Conservation (phyloP, 208 protist species). For the Trypanosoma theileri region DNA sequence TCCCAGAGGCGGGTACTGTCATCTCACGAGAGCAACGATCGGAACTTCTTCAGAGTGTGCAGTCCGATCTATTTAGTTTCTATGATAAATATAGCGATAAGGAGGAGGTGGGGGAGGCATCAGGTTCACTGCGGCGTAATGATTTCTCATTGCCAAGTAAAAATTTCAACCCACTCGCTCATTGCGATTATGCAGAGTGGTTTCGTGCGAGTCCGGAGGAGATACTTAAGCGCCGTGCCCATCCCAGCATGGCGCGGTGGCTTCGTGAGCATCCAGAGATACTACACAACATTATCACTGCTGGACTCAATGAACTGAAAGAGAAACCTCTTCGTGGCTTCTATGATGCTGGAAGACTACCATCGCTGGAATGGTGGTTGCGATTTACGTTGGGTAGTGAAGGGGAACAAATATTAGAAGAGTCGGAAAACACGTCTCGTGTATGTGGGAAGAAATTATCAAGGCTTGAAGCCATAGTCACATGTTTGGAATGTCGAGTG, state of each 20-base stretch:
- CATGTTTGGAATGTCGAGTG: slow-evolving; percentile 86
- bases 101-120: slow-evolving; percentile 12
- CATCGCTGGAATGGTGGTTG: slow-evolving; percentile 48
- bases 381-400: slow-evolving; percentile 16
- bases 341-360: slow-evolving; percentile 28
- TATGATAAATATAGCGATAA: slow-evolving; percentile 19
- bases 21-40: slow-evolving; percentile 33
- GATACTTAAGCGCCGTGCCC: slow-evolving; percentile 32
- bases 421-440: neutral
- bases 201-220: slow-evolving; percentile 5
- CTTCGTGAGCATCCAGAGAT: slow-evolving; percentile 41
- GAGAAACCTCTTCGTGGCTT: slow-evolving; percentile 12
- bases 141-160: too few relatives aligned
- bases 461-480: slow-evolving; percentile 63
- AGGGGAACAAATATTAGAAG: slow-evolving; percentile 12
- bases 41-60: slow-evolving; percentile 5
- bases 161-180: too few relatives aligned
- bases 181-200: too few relatives aligned
- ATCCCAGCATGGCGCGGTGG: slow-evolving; percentile 29
- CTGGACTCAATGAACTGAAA: slow-evolving; percentile 39
- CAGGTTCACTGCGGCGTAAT: slow-evolving; percentile 26
- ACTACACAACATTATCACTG: slow-evolving; percentile 38
- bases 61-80: slow-evolving; percentile 22
- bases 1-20: slow-evolving; percentile 19
- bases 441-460: slow-evolving; percentile 57